A percentile compares a stretch with the other conserved stretches of the same genome.
Conservation (phyloP, 768 basidiomycete genomes). For the Lactifluus pinguis region DNA sequence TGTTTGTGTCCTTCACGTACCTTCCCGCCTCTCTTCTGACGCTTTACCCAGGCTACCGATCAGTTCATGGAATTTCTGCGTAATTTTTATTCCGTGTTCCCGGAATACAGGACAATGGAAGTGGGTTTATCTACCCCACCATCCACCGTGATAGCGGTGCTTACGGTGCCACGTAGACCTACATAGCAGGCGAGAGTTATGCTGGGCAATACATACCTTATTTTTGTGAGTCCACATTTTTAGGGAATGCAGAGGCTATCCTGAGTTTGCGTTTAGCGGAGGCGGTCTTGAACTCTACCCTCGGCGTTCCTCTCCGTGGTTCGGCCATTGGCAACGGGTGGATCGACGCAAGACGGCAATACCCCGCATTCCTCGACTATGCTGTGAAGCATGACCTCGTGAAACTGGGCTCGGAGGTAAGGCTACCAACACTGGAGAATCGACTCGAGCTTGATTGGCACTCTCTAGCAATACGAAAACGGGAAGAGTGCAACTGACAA, state of each 20-base stretch:
- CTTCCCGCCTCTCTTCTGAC: background rate
- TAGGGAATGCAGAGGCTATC: background rate
- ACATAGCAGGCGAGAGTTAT: slow-evolving; percentile 91
- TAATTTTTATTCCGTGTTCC: slow-evolving; percentile 88
- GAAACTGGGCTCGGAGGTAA: slow-evolving; percentile 59
- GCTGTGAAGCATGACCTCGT: slow-evolving; percentile 71
- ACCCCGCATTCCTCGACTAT: slow-evolving; percentile 83
- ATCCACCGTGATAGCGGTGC: background rate
- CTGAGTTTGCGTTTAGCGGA: slow-evolving; percentile 43
- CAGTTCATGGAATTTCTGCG: slow-evolving; percentile 78
- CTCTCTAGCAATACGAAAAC: slow-evolving; percentile 46
- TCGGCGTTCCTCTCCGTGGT: slow-evolving; percentile 61
- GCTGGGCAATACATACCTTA: slow-evolving; percentile 98
- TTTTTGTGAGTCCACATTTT: slow-evolving; percentile 49
- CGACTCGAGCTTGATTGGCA: background rate
- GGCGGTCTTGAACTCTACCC: slow-evolving; percentile 54
- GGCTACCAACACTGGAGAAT: slow-evolving; percentile 14
- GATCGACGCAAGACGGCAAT: slow-evolving; percentile 87
- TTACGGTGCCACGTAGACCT: slow-evolving; percentile 52
- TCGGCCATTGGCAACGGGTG: slow-evolving; percentile 95
- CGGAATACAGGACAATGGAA: slow-evolving; percentile 75
- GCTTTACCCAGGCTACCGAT: slow-evolving; percentile 46
- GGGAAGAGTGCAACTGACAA: slow-evolving; percentile 47
- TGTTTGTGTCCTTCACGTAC: slow-evolving; percentile 30
- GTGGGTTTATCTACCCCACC: slow-evolving; percentile 38